Percentiles rank a stretch among this genome's conserved stretches.
phyloP scores from a whole-genome alignment of 192 early-diverging fungal species.

The Allomyces macrogynus region DNA sequence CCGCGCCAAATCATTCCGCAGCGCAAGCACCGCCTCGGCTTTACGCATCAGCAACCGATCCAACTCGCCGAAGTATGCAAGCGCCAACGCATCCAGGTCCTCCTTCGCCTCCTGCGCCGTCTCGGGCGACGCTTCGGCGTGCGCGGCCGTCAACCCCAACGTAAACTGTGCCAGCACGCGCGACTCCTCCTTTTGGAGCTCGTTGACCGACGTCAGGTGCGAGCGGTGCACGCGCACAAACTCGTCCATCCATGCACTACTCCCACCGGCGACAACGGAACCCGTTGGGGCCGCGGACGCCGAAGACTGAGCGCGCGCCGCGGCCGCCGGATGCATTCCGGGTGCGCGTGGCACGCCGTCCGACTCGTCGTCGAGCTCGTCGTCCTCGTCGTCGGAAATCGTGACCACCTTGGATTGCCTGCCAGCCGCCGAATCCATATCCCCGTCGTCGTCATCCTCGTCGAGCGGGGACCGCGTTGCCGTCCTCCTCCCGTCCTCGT shows the following conservation, averaged over 20 bases:
- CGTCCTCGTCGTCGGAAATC: no score
- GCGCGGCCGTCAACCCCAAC: constrained; percentile 13
- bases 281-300: no score
- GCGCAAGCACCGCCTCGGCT: constrained; percentile 24
- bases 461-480: no score
- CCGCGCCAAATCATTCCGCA: constrained; percentile 6
- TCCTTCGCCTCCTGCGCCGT: background rate
- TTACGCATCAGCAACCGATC: constrained; percentile 35
- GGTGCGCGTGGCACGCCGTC: no score
- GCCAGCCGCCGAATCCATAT: background rate
- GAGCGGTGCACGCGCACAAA: constrained; percentile 44
- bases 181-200: constrained; percentile 44
- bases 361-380: no score
- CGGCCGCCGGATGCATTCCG: no score
- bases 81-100: constrained; percentile 9
- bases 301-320: no score
- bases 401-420: background rate
- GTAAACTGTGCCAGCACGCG: constrained; percentile 20
- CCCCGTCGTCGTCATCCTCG: background rate
- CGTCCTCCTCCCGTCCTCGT: background rate
- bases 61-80: constrained; percentile 27
- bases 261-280: no score
- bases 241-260: constrained; percentile 17
- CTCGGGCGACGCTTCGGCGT: background rate
- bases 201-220: constrained; percentile 36